These are phyloP conservation scores for Meyerozyma smithsonii DNA, from an alignment of 1,139 yeast genomes.

Conservation along the genomic window DNA sequence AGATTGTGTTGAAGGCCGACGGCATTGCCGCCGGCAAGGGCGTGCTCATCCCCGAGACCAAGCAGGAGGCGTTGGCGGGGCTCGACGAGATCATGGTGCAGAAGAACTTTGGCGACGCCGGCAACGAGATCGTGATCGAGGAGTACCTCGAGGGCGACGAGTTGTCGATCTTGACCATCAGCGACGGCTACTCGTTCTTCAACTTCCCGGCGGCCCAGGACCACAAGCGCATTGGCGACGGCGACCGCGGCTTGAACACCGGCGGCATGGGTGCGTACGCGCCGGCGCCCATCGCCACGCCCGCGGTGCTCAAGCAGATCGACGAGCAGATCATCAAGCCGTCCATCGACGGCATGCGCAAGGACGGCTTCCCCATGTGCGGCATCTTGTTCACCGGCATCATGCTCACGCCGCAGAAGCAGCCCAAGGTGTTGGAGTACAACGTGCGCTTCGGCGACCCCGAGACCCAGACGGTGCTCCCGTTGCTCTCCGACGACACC, in stretches of 20 bases:
- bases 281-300: constrained; percentile 90
- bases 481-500: constrained; percentile 73
- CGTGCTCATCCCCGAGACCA: constrained; percentile 82
- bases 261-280: constrained; percentile 99
- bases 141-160: constrained; percentile 97
- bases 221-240: constrained; percentile 92
- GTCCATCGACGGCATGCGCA: constrained; percentile 94
- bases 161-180: constrained; percentile 83
- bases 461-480: constrained; percentile 95
- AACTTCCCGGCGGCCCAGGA: constrained; percentile 98
- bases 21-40: constrained; percentile 99
- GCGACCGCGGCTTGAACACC: constrained; percentile 91
- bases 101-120: constrained; percentile 87
- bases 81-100: constrained; percentile 87
- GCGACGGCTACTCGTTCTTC: constrained; percentile 89
- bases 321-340: constrained; percentile 76
- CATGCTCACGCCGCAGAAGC: constrained; percentile 75
- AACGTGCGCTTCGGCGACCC: constrained; percentile 99
- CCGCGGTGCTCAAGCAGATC: constrained; percentile 62
- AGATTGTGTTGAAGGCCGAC: constrained; percentile 91
- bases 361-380: constrained; percentile 91
- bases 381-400: constrained; percentile 97
- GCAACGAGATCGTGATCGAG: constrained; percentile 94
- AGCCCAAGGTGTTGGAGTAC: constrained; percentile 92
- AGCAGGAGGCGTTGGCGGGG: constrained; percentile 81